Percentiles rank a stretch among this genome's conserved stretches.
phyloP scores from a whole-genome alignment of 2,329 filamentous ascomycete genomes.

The Fusarium sp. region DNA sequence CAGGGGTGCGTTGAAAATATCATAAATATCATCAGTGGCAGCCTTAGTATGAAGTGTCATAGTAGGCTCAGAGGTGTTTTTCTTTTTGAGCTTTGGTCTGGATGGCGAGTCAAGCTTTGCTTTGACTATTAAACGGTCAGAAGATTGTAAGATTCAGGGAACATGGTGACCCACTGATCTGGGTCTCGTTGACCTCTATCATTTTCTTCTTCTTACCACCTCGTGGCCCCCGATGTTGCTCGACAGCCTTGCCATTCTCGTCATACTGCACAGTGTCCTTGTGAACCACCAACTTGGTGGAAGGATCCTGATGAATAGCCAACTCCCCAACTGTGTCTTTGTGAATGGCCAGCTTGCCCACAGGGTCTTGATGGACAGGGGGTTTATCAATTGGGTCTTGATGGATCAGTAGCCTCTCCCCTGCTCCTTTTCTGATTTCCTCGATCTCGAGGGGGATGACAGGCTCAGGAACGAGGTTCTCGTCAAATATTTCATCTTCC shows the following conservation, averaged over 20 bases:
- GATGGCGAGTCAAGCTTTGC: conserved; percentile 92
- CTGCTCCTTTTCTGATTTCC: conserved; percentile 43
- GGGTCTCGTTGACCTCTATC: conserved; percentile 89
- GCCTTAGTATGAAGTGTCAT: conserved; percentile 98
- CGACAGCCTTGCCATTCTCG: conserved; percentile 67
- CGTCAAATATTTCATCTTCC: conserved; percentile 57
- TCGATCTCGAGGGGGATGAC: conserved; percentile 45
- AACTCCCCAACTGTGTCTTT: conserved; percentile 17
- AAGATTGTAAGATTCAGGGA: background rate
- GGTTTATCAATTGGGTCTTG: conserved; percentile 41
- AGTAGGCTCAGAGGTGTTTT: conserved; percentile 81
- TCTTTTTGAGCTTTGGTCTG: conserved; percentile 84
- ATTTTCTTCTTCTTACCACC: conserved; percentile 76
- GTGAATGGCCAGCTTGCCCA: conserved; percentile 24
- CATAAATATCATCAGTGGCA: conserved; percentile 97
- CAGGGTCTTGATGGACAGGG: conserved; percentile 17
- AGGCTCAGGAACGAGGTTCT: conserved; percentile 47
- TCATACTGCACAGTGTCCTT: conserved; percentile 58
- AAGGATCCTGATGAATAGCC: conserved; percentile 33
- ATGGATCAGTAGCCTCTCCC: conserved; percentile 42
- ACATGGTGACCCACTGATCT: conserved; percentile 75
- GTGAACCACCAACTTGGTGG: conserved; percentile 41
- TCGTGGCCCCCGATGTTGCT: conserved; percentile 58
- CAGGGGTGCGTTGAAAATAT: conserved; percentile 89
- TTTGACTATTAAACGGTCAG: conserved; percentile 73